Conservation (phyloP, 306 rosid genomes). For the Medicago ruthenica region DNA sequence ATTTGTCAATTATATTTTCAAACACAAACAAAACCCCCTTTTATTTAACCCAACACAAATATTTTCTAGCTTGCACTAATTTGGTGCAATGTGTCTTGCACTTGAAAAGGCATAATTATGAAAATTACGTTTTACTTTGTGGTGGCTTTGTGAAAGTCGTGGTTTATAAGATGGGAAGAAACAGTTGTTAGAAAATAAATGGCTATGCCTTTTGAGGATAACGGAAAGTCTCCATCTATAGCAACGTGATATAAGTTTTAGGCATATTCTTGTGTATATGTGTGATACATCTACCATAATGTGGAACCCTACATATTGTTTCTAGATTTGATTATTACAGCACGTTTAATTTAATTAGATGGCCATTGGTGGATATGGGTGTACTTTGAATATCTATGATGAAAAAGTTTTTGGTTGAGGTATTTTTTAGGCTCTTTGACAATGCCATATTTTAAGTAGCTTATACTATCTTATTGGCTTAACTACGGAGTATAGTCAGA, state of each 20-base stretch:
- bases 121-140: neutral
- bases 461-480: no score
- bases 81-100: no score
- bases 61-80: no score
- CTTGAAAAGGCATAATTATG: no score
- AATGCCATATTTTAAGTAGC: no score
- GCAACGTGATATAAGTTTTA: slow-evolving; percentile 24
- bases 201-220: neutral
- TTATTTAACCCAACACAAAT: no score
- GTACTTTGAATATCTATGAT: neutral
- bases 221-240: slow-evolving; percentile 37
- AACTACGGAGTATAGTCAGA: no score
- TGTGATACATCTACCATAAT: neutral
- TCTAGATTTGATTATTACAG: neutral
- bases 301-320: neutral
- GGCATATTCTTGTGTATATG: neutral
- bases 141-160: neutral
- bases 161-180: slow-evolving; percentile 8
- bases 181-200: slow-evolving; percentile 37
- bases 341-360: neutral
- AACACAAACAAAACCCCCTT: no score
- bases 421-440: no score
- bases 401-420: neutral
- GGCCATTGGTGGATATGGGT: neutral
- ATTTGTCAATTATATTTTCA: no score